phyloP scores from a whole-genome alignment of 1,284 basidiomycete genomes.

The Tilletia caries region DNA sequence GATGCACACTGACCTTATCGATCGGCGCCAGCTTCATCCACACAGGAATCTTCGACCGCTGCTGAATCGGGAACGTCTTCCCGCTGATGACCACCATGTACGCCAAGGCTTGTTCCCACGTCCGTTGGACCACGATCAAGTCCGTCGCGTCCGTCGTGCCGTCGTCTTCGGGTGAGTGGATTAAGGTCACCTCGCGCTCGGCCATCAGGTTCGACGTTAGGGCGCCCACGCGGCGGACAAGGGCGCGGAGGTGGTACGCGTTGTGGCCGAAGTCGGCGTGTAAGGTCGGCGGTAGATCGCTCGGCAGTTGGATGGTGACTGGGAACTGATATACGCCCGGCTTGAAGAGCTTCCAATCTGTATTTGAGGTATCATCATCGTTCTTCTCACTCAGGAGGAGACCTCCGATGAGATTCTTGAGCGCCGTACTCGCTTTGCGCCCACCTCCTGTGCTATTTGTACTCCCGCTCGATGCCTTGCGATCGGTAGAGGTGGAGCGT shows the following conservation, averaged over 20 bases:
- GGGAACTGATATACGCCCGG: conserved; percentile 91
- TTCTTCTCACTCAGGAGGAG: conserved; percentile 27
- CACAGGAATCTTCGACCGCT: conserved; percentile 71
- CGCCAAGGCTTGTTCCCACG: conserved; percentile 87
- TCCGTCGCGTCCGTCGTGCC: conserved; percentile 66
- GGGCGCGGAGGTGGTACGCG: conserved; percentile 75
- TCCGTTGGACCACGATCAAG: conserved; percentile 78
- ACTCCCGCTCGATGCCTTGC: background rate
- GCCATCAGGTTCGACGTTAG: conserved; percentile 73
- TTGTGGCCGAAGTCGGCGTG: conserved; percentile 76
- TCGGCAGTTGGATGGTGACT: conserved; percentile 81
- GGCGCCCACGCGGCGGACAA: conserved; percentile 76
- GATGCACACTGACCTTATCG: conserved; percentile 74
- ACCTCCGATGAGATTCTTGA: conserved; percentile 32
- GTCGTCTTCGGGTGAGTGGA: conserved; percentile 65
- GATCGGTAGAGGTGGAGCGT: background rate
- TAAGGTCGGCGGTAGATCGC: conserved; percentile 74
- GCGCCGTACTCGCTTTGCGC: background rate
- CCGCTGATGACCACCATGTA: conserved; percentile 75
- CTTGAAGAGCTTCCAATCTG: conserved; percentile 83
- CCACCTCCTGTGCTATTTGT: background rate
- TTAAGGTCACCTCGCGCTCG: conserved; percentile 70
- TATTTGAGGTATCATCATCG: conserved; percentile 29
- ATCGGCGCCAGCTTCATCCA: conserved; percentile 79
- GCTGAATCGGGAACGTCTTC: conserved; percentile 64